These are phyloP conservation scores for Colletotrichum salicis DNA, from an alignment of 2,329 filamentous ascomycete species.

Conservation along the genomic window DNA sequence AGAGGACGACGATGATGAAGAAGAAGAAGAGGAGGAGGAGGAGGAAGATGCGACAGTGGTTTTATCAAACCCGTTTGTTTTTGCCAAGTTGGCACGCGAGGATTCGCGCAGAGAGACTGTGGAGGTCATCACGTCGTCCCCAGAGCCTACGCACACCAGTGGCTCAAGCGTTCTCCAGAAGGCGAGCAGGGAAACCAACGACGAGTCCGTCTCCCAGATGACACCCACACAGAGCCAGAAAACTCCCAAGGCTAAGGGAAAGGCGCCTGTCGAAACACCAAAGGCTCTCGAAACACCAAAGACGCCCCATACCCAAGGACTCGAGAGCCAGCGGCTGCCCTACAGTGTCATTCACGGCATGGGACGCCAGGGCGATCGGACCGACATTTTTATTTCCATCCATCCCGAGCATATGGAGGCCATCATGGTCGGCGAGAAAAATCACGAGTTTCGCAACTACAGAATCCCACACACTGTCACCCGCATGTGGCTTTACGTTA, in stretches of 20 bases:
- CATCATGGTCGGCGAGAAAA: slow-evolving; percentile 60
- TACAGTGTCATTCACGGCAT: slow-evolving; percentile 59
- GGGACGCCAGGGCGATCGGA: slow-evolving; percentile 58
- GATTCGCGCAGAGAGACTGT: slow-evolving; percentile 28
- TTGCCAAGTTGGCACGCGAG: slow-evolving; percentile 1
- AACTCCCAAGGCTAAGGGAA: not conserved
- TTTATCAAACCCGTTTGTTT: slow-evolving; percentile 19
- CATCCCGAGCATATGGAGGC: slow-evolving; percentile 56
- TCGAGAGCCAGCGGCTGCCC: slow-evolving; percentile 64
- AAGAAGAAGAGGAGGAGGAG: slow-evolving; percentile 18
- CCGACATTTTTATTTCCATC: slow-evolving; percentile 66
- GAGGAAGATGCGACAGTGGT: slow-evolving; percentile 25
- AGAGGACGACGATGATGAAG: slow-evolving; percentile 24
- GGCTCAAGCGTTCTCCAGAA: not conserved
- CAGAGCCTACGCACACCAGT: slow-evolving; percentile 17
- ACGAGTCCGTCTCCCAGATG: slow-evolving; percentile 26
- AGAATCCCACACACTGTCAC: slow-evolving; percentile 63
- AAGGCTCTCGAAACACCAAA: slow-evolving; percentile 36
- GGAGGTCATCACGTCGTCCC: slow-evolving; percentile 31
- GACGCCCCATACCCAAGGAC: slow-evolving; percentile 46
- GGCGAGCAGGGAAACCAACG: not conserved
- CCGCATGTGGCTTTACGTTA: slow-evolving; percentile 73
- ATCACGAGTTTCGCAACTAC: slow-evolving; percentile 67
- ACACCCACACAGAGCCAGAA: slow-evolving; percentile 24
- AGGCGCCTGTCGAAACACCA: slow-evolving; percentile 32